These are phyloP conservation scores for Globisporangium splendens DNA, from an alignment of 352 stramenopile species.

Conservation along the genomic window DNA sequence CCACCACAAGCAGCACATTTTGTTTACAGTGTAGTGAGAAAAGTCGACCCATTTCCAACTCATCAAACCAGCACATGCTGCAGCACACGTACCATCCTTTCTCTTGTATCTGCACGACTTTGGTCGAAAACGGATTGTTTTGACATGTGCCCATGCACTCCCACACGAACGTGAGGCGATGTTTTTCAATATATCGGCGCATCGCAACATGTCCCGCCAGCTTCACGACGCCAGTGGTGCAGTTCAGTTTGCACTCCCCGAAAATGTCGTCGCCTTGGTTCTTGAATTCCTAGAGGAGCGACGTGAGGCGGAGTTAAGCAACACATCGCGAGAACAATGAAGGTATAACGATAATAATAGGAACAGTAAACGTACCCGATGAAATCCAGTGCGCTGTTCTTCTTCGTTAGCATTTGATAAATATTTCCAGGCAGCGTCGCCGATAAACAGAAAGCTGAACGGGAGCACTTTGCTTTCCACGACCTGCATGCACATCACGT, in stretches of 20 bases:
- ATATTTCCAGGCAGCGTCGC: conserved; percentile 28
- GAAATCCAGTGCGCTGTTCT: conserved; percentile 21
- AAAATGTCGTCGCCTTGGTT: conserved; percentile 41
- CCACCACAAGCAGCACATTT: no score
- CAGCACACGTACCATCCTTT: conserved; percentile 43
- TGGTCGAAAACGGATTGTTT: conserved; percentile 14
- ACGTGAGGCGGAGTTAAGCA: no score
- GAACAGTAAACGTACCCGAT: conserved; percentile 22
- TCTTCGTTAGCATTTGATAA: conserved; percentile 18
- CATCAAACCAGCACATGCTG: no score
- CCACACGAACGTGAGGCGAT: conserved; percentile 49
- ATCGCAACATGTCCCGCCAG: conserved; percentile 41
- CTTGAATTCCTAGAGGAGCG: conserved; percentile 28
- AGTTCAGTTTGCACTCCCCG: conserved; percentile 37
- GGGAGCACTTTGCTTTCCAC: conserved; percentile 32
- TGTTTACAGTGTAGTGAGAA: no score
- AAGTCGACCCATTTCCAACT: no score
- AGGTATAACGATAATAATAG: no score
- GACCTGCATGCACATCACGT: conserved; percentile 43
- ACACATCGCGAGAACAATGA: no score
- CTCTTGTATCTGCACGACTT: conserved; percentile 32
- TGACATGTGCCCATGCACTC: conserved; percentile 33
- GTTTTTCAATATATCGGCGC: conserved; percentile 34
- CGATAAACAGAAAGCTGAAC: conserved; percentile 25
- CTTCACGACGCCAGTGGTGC: conserved; percentile 24